Conservation (phyloP, 805 yeast species). For the Candida xiaguanensis region DNA sequence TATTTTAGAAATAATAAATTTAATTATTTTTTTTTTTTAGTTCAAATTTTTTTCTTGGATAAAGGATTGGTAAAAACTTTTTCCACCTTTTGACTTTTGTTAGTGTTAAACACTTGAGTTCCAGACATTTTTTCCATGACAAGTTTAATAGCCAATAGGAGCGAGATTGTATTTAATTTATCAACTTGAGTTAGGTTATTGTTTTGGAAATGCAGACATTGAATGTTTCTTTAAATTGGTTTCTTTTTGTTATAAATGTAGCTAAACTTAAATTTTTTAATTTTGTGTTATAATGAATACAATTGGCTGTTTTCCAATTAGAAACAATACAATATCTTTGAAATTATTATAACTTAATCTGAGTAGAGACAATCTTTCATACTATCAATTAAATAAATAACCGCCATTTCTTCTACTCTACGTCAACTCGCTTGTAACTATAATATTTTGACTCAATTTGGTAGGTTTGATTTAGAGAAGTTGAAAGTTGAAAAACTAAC, state of each 20-base stretch:
- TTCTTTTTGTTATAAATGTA: neutral
- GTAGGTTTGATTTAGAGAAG: too few species aligned
- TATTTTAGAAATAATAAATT: too few species aligned
- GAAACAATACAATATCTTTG: too few species aligned
- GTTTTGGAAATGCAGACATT: conserved; percentile 4
- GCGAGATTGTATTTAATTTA: neutral
- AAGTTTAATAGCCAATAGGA: conserved; percentile 1
- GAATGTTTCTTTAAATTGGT: neutral
- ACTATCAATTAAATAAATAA: too few species aligned
- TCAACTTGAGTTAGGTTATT: neutral
- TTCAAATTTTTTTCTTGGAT: neutral
- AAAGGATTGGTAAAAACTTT: conserved; percentile 6
- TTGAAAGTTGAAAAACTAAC: too few species aligned
- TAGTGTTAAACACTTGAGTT: too few species aligned
- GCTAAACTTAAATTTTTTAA: neutral
- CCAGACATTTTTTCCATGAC: neutral
- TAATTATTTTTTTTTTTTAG: neutral
- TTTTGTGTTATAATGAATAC: neutral
- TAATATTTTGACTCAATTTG: too few species aligned
- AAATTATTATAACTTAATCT: too few species aligned
- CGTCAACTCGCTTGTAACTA: too few species aligned
- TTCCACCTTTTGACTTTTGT: neutral
- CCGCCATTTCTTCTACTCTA: too few species aligned
- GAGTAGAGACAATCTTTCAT: too few species aligned
- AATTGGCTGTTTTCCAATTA: neutral